Evolutionary conservation across 179 eudicot genomes (phyloP), one percentile per base, ranked within the genome.

Genomic region (Heliamphora ciliata): DNA sequence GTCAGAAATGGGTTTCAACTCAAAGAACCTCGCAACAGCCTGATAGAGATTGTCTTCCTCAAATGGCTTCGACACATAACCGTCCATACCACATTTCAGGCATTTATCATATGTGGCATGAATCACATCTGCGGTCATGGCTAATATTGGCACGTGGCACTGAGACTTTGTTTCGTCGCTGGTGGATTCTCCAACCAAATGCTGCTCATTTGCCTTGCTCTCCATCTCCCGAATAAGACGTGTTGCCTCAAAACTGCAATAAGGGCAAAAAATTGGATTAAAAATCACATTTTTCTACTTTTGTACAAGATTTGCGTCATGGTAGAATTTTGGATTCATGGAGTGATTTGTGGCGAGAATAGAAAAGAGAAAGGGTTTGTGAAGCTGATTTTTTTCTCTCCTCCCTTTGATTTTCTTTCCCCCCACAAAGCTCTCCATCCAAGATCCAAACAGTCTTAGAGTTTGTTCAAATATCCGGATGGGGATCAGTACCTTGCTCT

Each of bases 81-180:
- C 95, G 65, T 91, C 95, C 95, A 91, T 91, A 24, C 93, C 95
- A 13, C 88, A 87, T 81, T 89, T 79, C 72, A 87, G 70, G 61
- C 95, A 91, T 80, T 91, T 83, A 5, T 91, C 95, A 4, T 81
- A 85, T 0, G 95, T 91, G 61, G 95, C 95, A 14, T 91, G 95
- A 76, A 91, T 90, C 47, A 91, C 94, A 74, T 91, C 95, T 6
- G 95, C 95, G 0, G 95, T 91, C 95, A 91, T 91, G 17, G 95
- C 93, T 79, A 91, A 73, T 75, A 91, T 87, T 8, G 95, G 95
- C 79, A 91, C 24, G 80, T 91, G 94, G 88, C 90, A 86, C 31
- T 68, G 70, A 0, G 78, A 9, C 72, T 58, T 82, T 14, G 70
- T 75, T 72, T 82, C 83, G 51, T 68, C 86, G 24, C 24, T 21